These are phyloP conservation scores for Angophora floribunda DNA, from an alignment of 345 rosid species.

Conservation along the genomic window DNA sequence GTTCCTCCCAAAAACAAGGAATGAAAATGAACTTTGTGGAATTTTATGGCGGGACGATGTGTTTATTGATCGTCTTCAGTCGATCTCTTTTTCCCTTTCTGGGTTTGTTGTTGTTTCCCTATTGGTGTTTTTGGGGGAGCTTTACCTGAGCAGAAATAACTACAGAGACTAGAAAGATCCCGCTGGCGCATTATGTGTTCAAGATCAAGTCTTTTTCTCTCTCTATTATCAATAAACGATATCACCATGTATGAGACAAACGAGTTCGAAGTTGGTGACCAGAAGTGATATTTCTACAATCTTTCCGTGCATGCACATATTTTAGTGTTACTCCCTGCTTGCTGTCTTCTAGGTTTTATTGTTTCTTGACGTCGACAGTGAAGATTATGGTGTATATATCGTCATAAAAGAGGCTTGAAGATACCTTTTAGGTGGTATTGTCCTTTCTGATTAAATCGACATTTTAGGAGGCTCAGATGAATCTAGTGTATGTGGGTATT, in stretches of 20 bases:
- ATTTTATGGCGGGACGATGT: neutral
- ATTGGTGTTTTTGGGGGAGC: neutral
- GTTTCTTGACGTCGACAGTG: neutral
- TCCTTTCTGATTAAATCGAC: neutral
- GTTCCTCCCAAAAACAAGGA: neutral
- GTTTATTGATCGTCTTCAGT: neutral
- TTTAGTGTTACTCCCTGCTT: neutral
- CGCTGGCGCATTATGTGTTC: neutral
- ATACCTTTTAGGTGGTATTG: neutral
- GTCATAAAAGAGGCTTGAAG: neutral
- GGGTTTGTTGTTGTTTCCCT: neutral
- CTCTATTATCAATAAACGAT: fast-evolving
- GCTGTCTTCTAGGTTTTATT: neutral
- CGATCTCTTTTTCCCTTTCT: neutral
- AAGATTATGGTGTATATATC: neutral
- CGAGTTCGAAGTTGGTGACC: neutral
- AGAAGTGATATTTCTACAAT: neutral
- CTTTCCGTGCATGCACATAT: neutral
- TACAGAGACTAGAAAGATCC: neutral
- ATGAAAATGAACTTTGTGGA: neutral
- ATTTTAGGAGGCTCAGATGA: neutral
- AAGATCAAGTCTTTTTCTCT: neutral
- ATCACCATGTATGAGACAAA: neutral
- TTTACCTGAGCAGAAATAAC: neutral
- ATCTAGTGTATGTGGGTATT: neutral